Percentiles rank a stretch among this genome's conserved stretches.
These are phyloP conservation scores for Pleodorina starrii DNA, from an alignment of 139 green algal genomes.

Conservation along the genomic window DNA sequence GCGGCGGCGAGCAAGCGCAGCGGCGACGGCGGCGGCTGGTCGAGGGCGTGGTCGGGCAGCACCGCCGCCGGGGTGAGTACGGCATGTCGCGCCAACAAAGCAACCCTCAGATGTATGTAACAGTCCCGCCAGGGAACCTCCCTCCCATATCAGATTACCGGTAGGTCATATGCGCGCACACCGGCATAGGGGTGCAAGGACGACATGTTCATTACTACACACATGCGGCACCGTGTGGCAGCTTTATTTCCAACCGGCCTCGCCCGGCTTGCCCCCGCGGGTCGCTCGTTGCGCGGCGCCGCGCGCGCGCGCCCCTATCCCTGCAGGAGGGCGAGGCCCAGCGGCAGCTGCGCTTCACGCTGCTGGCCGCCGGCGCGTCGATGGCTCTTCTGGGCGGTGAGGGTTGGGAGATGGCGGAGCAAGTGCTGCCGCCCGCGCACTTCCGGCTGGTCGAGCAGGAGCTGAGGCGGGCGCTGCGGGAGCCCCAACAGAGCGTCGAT, in stretches of 20 bases:
- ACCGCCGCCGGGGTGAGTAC: too few relatives aligned
- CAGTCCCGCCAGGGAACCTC: background rate
- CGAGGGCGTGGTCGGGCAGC: background rate
- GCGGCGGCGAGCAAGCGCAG: background rate
- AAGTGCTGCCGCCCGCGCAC: slow-evolving; percentile 1
- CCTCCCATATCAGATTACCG: background rate
- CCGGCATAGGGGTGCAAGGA: background rate
- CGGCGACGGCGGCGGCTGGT: too few relatives aligned
- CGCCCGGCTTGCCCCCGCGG: too few relatives aligned
- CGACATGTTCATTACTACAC: background rate
- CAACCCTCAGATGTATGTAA: too few relatives aligned
- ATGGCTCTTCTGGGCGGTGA: slow-evolving; percentile 22
- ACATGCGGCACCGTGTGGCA: background rate
- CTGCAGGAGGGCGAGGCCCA: background rate
- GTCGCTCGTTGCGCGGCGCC: too few relatives aligned
- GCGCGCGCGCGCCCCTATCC: background rate
- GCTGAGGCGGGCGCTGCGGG: background rate
- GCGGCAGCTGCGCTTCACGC: background rate
- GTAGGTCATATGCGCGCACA: background rate
- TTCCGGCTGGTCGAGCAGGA: background rate
- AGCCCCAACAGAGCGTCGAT: background rate
- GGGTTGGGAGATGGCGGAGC: slow-evolving; percentile 47
- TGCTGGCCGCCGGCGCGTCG: background rate
- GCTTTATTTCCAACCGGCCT: background rate
- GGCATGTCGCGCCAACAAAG: too few relatives aligned